phyloP scores from a whole-genome alignment of 1,139 yeast genomes.

The Protomyces macrosporus region DNA sequence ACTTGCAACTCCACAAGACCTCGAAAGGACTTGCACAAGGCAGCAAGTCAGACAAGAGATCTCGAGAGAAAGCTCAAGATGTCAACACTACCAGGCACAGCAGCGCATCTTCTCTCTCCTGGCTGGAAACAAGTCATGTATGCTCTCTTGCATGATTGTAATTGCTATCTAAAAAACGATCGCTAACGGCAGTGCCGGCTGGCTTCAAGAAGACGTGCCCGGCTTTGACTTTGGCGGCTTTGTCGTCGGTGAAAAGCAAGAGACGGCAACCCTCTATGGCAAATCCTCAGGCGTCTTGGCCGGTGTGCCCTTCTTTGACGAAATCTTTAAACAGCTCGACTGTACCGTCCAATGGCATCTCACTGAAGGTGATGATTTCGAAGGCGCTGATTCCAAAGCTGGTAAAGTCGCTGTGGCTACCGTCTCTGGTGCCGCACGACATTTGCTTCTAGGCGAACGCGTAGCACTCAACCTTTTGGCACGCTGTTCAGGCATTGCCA shows the following conservation, averaged over 20 bases:
- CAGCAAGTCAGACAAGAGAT: not conserved
- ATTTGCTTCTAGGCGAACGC: slow-evolving; percentile 76
- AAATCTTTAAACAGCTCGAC: slow-evolving; percentile 60
- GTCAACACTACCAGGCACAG: not conserved
- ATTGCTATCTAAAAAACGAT: not conserved
- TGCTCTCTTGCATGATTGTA: not conserved
- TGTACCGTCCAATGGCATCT: slow-evolving; percentile 60
- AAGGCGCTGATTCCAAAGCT: slow-evolving; percentile 43
- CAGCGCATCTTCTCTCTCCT: slow-evolving; percentile 26
- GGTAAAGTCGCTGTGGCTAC: slow-evolving; percentile 50
- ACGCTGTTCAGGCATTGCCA: slow-evolving; percentile 86
- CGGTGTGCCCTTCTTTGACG: slow-evolving; percentile 86
- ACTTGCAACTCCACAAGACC: not conserved
- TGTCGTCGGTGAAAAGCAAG: slow-evolving; percentile 75
- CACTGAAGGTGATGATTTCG: slow-evolving; percentile 61
- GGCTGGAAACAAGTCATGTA: slow-evolving; percentile 66
- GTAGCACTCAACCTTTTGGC: slow-evolving; percentile 78
- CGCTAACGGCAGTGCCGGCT: slow-evolving; percentile 44
- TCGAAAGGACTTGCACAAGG: not conserved
- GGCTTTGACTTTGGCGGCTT: slow-evolving; percentile 90
- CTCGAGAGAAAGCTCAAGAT: not conserved
- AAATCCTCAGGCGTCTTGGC: slow-evolving; percentile 76
- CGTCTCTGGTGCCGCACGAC: slow-evolving; percentile 72
- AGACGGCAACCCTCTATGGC: slow-evolving; percentile 73
- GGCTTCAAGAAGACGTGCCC: slow-evolving; percentile 84